Base-by-base conservation (phyloP, 768 basidiomycete species). In the Lactarius vividus region DNA sequence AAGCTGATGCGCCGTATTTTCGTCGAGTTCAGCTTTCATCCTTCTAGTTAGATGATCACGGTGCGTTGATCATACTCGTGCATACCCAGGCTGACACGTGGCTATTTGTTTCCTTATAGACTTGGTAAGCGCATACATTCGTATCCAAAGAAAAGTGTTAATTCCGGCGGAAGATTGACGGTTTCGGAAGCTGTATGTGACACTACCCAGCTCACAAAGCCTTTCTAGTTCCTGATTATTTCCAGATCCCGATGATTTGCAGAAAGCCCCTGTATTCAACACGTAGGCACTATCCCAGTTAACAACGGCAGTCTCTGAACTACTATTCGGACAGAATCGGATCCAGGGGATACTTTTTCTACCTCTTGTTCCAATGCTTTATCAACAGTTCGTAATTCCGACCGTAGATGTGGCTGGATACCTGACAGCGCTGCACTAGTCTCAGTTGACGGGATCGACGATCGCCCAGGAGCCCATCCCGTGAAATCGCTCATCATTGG, bases 341-440 rank as follows among this genome's bases (percentile, higher is more conserved):
- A 7, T 77, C 85, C 0, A 80, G 91, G 69, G 93, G 88, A 26
- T 97, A 95, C 77, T 96, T 96, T 75, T 96, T 88, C 80, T 99
- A 88, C 78, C 80, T 96, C 26, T 81, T 99, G 1, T 98, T 99
- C 81, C 96, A 99, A 71, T 92, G 91, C 70, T 96, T 96, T 75
- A 85, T 91, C 71, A 88, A 89, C 68, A 84, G 91, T 91, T 71
- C 61, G 83, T 59, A 18, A 53, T 68, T 49, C 26, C 61, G 13
- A 15, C 62, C 61, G 57, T 49, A 54, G 64, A 39, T 65, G 56
- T 31, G 37, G 13, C 33, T 29, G 33, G 29, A 37, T 73, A 28
- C 16, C 56, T 62, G 35, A 66, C 16, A n/a, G 39, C n/a, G 9
- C 33, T 7, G 57, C 35, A 23, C 61, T 65, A 88, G 91, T 87